Conservation (phyloP, 2,329 filamentous ascomycete genomes). For the Venturia oleaginea region DNA sequence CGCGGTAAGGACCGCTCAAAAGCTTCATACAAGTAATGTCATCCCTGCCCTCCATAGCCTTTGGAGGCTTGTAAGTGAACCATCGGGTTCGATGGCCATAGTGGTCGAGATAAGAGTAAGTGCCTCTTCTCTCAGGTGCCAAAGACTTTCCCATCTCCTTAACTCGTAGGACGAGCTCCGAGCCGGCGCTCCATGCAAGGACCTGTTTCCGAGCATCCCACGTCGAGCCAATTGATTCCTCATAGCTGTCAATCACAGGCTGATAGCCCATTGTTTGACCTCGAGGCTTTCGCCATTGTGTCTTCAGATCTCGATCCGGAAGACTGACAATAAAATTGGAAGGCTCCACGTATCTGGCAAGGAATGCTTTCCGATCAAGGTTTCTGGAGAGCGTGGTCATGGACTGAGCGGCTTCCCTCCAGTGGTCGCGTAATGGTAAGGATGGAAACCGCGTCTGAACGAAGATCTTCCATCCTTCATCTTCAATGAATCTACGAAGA, state of each 20-base stretch:
- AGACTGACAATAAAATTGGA: slow-evolving; percentile 27
- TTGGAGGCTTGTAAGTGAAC: slow-evolving; percentile 44
- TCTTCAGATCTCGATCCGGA: slow-evolving; percentile 19
- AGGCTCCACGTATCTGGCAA: slow-evolving; percentile 45
- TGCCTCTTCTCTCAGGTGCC: slow-evolving; percentile 20
- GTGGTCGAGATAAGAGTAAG: slow-evolving; percentile 22
- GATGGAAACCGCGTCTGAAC: slow-evolving; percentile 40
- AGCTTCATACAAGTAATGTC: slow-evolving; percentile 51
- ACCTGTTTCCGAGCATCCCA: slow-evolving; percentile 46
- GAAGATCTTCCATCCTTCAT: slow-evolving; percentile 42
- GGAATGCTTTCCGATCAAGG: slow-evolving; percentile 46
- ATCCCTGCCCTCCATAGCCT: slow-evolving; percentile 43
- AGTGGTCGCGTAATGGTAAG: slow-evolving; percentile 19
- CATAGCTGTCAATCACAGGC: slow-evolving; percentile 50
- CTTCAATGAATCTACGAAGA: slow-evolving; percentile 36
- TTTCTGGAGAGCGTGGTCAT: slow-evolving; percentile 49
- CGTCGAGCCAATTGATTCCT: slow-evolving; percentile 33
- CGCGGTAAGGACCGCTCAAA: slow-evolving; percentile 33
- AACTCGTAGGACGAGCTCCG: slow-evolving; percentile 44
- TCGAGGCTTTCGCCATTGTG: slow-evolving; percentile 26
- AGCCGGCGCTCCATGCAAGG: slow-evolving; percentile 51
- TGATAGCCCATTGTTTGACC: slow-evolving; percentile 51
- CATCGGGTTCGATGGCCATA: slow-evolving; percentile 33
- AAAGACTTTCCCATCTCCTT: slow-evolving; percentile 32
- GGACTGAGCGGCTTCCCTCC: slow-evolving; percentile 43